Percentiles rank a stretch among this genome's conserved stretches.
phyloP scores from a whole-genome alignment of 345 rosid species.

The Heritiera littoralis region DNA sequence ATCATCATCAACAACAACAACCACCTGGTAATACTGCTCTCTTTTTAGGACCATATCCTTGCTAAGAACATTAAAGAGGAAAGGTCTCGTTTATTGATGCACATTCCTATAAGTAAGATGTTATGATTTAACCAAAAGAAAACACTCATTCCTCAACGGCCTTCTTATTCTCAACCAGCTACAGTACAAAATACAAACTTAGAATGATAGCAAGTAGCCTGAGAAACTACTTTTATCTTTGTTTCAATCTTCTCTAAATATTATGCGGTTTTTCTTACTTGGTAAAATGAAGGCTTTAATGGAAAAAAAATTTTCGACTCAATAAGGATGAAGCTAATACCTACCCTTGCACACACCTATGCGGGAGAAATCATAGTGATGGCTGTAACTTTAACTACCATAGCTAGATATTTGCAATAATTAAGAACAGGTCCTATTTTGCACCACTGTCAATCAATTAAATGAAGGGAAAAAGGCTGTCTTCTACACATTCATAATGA shows the following conservation, averaged over 20 bases:
- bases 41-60: neutral
- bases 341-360: neutral
- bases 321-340: neutral
- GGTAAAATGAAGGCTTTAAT: neutral
- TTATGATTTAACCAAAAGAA: neutral
- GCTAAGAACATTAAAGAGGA: no score
- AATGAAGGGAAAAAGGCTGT: neutral
- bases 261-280: neutral
- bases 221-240: neutral
- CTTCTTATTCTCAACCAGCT: constrained; percentile 9
- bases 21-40: neutral
- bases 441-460: constrained; percentile 9
- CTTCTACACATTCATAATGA: neutral
- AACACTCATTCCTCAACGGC: neutral
- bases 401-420: neutral
- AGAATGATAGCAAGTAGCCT: neutral
- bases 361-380: neutral
- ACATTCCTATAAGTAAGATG: no score
- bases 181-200: constrained; percentile 8
- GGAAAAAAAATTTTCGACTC: neutral
- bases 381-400: neutral
- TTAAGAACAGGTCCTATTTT: no score
- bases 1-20: neutral
- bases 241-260: constrained; percentile 5
- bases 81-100: no score